Evolutionary conservation across 108 stramenopile species (phyloP).

Genomic region (Pseudonitzschia pungens): DNA sequence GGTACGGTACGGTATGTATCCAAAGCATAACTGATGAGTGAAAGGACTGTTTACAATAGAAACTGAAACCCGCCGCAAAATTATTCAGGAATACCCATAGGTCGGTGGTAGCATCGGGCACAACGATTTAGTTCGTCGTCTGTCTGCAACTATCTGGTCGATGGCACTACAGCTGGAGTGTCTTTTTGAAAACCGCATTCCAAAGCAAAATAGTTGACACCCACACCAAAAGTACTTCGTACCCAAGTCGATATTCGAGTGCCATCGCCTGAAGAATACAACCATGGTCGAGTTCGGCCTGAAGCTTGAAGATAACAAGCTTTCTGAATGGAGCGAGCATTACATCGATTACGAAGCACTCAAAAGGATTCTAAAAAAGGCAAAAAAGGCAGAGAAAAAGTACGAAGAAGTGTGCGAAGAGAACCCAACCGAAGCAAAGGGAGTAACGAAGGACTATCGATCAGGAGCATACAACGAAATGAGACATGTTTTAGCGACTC

Average conservation of each 20-base stretch:
- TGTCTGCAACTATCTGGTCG: too few species aligned
- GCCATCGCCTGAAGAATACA: not conserved
- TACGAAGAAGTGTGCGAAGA: slow-evolving; percentile 51
- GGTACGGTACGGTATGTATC: too few species aligned
- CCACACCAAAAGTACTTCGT: not conserved
- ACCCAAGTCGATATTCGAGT: not conserved
- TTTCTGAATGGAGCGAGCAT: slow-evolving; percentile 70
- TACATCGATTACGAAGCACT: slow-evolving; percentile 81
- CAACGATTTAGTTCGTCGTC: too few species aligned
- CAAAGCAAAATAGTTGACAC: not conserved
- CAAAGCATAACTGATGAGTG: too few species aligned
- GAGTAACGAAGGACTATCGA: slow-evolving; percentile 22
- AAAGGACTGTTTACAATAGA: too few species aligned
- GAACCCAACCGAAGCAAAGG: slow-evolving; percentile 44
- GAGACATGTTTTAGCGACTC: not conserved
- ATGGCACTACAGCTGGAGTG: too few species aligned
- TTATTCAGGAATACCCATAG: too few species aligned
- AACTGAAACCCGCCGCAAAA: too few species aligned
- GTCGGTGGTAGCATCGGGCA: too few species aligned
- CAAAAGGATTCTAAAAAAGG: slow-evolving; percentile 54
- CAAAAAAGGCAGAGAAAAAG: slow-evolving; percentile 42
- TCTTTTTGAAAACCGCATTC: too few species aligned
- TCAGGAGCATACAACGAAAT: not conserved
- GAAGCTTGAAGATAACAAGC: slow-evolving; percentile 89
- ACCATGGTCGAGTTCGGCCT: slow-evolving; percentile 84